Evolutionary conservation across 495 filamentous ascomycete species (phyloP).

Genomic region (Symbiotaphrina buchneri): DNA sequence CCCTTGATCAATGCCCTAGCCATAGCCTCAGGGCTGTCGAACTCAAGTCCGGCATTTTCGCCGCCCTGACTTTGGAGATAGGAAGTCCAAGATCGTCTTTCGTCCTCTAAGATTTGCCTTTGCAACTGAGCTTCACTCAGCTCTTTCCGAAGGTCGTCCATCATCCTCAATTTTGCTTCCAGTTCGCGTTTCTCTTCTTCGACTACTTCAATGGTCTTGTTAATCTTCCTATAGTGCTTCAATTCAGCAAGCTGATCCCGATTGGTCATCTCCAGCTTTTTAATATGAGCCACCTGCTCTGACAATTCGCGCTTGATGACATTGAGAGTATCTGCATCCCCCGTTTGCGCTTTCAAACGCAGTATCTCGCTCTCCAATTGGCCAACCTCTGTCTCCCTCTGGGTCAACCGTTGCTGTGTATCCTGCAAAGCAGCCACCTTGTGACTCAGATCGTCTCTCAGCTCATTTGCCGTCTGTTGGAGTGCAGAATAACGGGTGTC

Average conservation of each 20-base stretch:
- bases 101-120: constrained; percentile 73
- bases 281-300: constrained; percentile 79
- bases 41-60: constrained; percentile 34
- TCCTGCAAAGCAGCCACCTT: constrained; percentile 37
- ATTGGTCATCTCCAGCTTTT: constrained; percentile 55
- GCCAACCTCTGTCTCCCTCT: constrained; percentile 46
- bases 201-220: constrained; percentile 76
- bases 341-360: constrained; percentile 58
- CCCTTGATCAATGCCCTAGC: constrained; percentile 67
- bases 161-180: constrained; percentile 50
- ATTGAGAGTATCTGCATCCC: constrained; percentile 58
- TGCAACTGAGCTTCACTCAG: constrained; percentile 59
- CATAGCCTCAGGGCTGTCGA: constrained; percentile 72
- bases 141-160: constrained; percentile 52
- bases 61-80: constrained; percentile 50
- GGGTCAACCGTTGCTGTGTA: constrained; percentile 38
- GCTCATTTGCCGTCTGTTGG: constrained; percentile 40
- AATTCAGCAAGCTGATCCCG: constrained; percentile 64
- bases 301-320: constrained; percentile 70
- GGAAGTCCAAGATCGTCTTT: constrained; percentile 64
- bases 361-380: constrained; percentile 64
- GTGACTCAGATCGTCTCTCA: constrained; percentile 45
- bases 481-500: constrained; percentile 45
- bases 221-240: constrained; percentile 50
- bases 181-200: constrained; percentile 85